Conservation (phyloP, 1,139 yeast species). For the Candida labiduridarum region DNA sequence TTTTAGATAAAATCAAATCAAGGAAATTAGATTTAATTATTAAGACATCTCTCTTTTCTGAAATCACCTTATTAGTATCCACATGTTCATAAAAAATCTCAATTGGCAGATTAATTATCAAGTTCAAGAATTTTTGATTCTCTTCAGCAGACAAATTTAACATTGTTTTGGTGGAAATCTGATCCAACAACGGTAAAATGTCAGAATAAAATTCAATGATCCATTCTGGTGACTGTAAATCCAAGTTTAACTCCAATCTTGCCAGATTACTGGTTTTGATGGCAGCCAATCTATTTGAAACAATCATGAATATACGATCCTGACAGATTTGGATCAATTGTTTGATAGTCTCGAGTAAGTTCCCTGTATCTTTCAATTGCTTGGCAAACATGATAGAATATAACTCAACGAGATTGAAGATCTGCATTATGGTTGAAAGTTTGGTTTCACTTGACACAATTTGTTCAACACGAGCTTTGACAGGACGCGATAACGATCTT, state of each 20-base stretch:
- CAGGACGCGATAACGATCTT: constrained; percentile 42
- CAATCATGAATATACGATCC: constrained; percentile 42
- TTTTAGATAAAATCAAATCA: constrained; percentile 59
- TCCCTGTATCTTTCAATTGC: constrained; percentile 25
- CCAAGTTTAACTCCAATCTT: constrained; percentile 44
- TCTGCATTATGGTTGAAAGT: constrained; percentile 55
- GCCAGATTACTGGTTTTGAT: constrained; percentile 44
- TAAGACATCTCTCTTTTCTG: constrained; percentile 31
- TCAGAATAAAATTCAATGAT: constrained; percentile 57
- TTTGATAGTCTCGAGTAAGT: constrained; percentile 26
- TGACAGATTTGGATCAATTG: constrained; percentile 34
- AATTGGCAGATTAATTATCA: constrained; percentile 53
- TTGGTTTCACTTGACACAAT: constrained; percentile 67
- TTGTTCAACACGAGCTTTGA: constrained; percentile 60
- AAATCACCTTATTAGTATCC: constrained; percentile 25
- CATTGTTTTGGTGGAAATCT: constrained; percentile 37
- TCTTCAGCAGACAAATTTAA: constrained; percentile 38
- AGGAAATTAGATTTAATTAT: constrained; percentile 60
- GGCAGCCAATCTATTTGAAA: constrained; percentile 44
- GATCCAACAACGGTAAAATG: constrained; percentile 53
- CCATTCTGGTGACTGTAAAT: constrained; percentile 77
- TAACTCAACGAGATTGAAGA: constrained; percentile 64
- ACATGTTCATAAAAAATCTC: constrained; percentile 43
- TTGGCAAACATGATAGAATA: constrained; percentile 73
- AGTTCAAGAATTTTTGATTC: constrained; percentile 31